Conservation (phyloP, 192 early-diverging fungal genomes). For the Coemansia sp. region DNA sequence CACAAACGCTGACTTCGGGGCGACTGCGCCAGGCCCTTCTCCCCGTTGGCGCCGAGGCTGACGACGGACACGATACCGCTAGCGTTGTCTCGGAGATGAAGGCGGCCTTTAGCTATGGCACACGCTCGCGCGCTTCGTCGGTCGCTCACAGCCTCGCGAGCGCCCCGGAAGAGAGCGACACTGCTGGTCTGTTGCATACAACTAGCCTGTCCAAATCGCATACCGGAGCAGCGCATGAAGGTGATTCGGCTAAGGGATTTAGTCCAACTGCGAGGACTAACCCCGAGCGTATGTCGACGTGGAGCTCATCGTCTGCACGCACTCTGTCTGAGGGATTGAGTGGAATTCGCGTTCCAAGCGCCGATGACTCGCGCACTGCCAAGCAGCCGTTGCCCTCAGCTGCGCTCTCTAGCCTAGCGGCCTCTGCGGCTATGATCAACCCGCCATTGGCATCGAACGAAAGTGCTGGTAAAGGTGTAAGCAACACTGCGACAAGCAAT, state of each 20-base stretch:
- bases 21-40: slow-evolving; percentile 1
- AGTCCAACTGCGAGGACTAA: slow-evolving; percentile 26
- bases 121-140: slow-evolving; percentile 35
- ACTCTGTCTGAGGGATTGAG: slow-evolving; percentile 42
- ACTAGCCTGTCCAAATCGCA: neutral
- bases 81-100: slow-evolving; percentile 5
- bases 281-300: slow-evolving; percentile 55
- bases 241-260: slow-evolving; percentile 18
- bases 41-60: neutral
- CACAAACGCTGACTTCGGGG: neutral
- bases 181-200: slow-evolving; percentile 1
- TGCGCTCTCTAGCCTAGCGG: slow-evolving; percentile 40
- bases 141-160: slow-evolving; percentile 37
- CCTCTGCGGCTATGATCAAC: slow-evolving; percentile 35
- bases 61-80: neutral
- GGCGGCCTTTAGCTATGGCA: slow-evolving; percentile 7
- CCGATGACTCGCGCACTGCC: slow-evolving; percentile 33
- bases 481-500: slow-evolving; percentile 7
- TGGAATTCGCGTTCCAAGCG: slow-evolving; percentile 24
- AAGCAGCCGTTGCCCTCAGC: slow-evolving; percentile 30
- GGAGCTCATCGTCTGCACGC: slow-evolving; percentile 52
- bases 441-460: slow-evolving; percentile 14
- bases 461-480: neutral
- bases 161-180: slow-evolving; percentile 28
- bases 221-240: neutral